Conservation (phyloP, 1,139 yeast species). For the Pichia sp. region DNA sequence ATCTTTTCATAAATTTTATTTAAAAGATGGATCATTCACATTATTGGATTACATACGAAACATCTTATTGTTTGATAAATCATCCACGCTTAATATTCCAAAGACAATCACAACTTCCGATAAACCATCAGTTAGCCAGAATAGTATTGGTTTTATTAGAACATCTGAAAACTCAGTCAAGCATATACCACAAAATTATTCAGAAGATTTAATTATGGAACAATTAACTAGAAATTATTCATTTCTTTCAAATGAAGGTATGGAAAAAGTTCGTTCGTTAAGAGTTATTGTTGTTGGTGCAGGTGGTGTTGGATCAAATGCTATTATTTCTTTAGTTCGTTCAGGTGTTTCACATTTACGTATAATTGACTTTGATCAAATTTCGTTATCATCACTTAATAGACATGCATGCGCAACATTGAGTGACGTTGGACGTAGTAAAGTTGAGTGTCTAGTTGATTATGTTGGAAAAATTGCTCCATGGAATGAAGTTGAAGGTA, state of each 20-base stretch:
- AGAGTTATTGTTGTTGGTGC: slow-evolving; percentile 89
- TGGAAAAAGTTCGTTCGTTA: slow-evolving; percentile 66
- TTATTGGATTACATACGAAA: slow-evolving; percentile 12
- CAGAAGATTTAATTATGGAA: slow-evolving; percentile 76
- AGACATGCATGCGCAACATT: slow-evolving; percentile 90
- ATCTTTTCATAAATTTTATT: slow-evolving; percentile 9
- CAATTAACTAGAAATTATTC: slow-evolving; percentile 93
- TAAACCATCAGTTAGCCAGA: neutral
- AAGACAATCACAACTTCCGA: neutral
- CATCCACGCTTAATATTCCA: neutral
- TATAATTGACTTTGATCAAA: slow-evolving; percentile 92
- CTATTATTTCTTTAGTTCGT: slow-evolving; percentile 82
- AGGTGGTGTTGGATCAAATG: slow-evolving; percentile 99
- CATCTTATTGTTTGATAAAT: neutral
- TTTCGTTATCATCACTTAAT: slow-evolving; percentile 81
- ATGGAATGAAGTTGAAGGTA: slow-evolving; percentile 77
- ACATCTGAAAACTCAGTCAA: slow-evolving; percentile 15
- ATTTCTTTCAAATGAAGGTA: slow-evolving; percentile 79
- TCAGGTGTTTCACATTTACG: slow-evolving; percentile 78
- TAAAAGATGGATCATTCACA: slow-evolving; percentile 6
- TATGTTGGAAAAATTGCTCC: slow-evolving; percentile 75
- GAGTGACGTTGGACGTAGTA: slow-evolving; percentile 83
- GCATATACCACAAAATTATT: slow-evolving; percentile 29
- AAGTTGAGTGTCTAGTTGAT: slow-evolving; percentile 68
- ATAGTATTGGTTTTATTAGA: slow-evolving; percentile 3